Evolutionary conservation across 306 rosid genomes (phyloP).

Genomic region (Dalbergia cochinchinensis): DNA sequence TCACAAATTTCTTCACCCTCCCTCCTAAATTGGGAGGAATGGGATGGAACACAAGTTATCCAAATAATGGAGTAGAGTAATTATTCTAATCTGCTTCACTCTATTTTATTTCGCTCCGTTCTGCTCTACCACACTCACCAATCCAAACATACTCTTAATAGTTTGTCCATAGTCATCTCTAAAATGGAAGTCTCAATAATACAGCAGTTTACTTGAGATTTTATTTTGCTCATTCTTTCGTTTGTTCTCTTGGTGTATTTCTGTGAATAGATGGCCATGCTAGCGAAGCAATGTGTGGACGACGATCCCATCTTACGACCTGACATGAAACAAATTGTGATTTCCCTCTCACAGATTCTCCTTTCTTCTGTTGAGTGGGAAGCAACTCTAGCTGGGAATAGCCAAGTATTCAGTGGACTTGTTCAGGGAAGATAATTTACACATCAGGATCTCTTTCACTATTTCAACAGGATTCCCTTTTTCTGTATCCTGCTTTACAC

Average conservation of each 20-base stretch:
- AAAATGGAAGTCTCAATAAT: background rate
- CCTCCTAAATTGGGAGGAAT: too few relatives aligned
- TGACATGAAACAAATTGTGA: slow-evolving; percentile 89
- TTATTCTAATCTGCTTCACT: too few relatives aligned
- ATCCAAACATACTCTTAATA: too few relatives aligned
- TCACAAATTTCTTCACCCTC: too few relatives aligned
- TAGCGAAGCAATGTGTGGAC: slow-evolving; percentile 95
- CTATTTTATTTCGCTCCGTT: too few relatives aligned
- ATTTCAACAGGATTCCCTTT: slow-evolving; percentile 29
- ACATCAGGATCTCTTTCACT: slow-evolving; percentile 32
- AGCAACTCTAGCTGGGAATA: slow-evolving; percentile 98
- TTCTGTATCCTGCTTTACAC: slow-evolving; percentile 29
- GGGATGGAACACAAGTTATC: too few relatives aligned
- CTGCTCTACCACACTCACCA: too few relatives aligned
- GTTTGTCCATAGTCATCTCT: background rate
- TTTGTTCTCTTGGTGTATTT: slow-evolving; percentile 35
- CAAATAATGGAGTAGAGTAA: too few relatives aligned
- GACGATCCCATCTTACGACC: slow-evolving; percentile 93
- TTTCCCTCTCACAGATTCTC: slow-evolving; percentile 89
- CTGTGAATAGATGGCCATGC: slow-evolving; percentile 71
- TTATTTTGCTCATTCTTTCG: background rate
- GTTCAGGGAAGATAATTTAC: slow-evolving; percentile 89
- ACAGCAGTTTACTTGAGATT: slow-evolving; percentile 3
- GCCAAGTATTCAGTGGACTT: slow-evolving; percentile 99
- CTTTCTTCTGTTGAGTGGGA: slow-evolving; percentile 97